Conservation (phyloP, 306 rosid genomes). For the Vicia sativa region DNA sequence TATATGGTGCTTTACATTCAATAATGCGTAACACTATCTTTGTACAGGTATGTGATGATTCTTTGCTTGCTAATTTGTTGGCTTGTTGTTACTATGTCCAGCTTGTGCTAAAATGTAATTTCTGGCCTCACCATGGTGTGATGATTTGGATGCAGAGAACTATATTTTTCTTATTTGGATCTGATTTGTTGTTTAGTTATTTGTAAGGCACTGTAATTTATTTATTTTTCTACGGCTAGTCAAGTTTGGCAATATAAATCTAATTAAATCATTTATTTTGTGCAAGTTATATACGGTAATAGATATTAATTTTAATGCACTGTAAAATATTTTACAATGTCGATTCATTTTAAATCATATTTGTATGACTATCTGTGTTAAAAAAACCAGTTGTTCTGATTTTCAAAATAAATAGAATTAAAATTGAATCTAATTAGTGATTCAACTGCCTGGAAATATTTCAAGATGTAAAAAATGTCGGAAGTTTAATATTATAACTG, state of each 20-base stretch:
- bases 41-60: constrained; percentile 43
- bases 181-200: background rate
- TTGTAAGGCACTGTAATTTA: background rate
- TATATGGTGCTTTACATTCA: constrained; percentile 17
- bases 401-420: too few species aligned
- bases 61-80: constrained; percentile 32
- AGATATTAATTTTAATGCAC: too few species aligned
- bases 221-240: background rate
- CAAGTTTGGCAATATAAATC: constrained; percentile 20
- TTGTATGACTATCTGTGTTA: too few species aligned
- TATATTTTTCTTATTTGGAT: constrained; percentile 6
- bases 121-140: background rate
- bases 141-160: background rate
- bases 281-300: background rate
- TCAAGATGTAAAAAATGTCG: too few species aligned
- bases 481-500: too few species aligned
- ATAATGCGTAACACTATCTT: constrained; percentile 28
- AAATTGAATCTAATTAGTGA: background rate
- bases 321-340: too few species aligned
- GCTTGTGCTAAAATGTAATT: constrained; percentile 19
- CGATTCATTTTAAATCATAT: too few species aligned
- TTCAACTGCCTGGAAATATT: too few species aligned
- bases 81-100: constrained; percentile 13
- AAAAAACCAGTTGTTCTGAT: too few species aligned
- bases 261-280: constrained; percentile 1